Percentiles rank a stretch among this genome's conserved stretches.
Evolutionary conservation across 176 grass and related monocot species (phyloP).

Genomic region (Neostapfia colusana): DNA sequence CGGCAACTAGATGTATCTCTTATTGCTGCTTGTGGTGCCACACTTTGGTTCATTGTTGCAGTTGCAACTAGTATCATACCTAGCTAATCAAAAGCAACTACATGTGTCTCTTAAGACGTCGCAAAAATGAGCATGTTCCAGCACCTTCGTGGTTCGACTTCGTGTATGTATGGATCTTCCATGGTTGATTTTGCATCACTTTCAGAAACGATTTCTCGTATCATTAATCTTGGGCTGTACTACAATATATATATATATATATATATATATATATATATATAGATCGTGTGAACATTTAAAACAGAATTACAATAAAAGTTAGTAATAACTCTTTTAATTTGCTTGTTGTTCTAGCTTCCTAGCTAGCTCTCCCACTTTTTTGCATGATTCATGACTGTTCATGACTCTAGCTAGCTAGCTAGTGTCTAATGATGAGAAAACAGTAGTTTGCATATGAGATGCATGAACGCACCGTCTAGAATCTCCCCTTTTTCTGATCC

Average conservation of each 20-base stretch:
- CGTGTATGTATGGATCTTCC: background rate
- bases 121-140: too few relatives aligned
- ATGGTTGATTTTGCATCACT: background rate
- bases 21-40: background rate
- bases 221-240: background rate
- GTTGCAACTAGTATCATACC: too few relatives aligned
- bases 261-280: too few relatives aligned
- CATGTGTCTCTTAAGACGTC: too few relatives aligned
- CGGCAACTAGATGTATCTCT: background rate
- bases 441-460: constrained; percentile 40
- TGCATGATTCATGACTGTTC: constrained; percentile 37
- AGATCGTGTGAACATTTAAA: background rate
- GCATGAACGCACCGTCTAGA: constrained; percentile 25
- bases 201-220: background rate
- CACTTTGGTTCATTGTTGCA: background rate
- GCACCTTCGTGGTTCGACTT: too few relatives aligned
- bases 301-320: background rate
- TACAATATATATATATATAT: background rate
- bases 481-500: constrained; percentile 14
- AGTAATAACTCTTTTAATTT: too few relatives aligned
- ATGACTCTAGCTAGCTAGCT: background rate
- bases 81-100: too few relatives aligned
- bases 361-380: background rate
- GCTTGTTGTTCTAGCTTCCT: too few relatives aligned
- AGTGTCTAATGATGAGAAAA: constrained; percentile 5